A percentile compares a stretch with the other conserved stretches of the same genome.
These are phyloP conservation scores for Nicotiana attenuata DNA, from an alignment of 257 asterid species.

Conservation along the genomic window DNA sequence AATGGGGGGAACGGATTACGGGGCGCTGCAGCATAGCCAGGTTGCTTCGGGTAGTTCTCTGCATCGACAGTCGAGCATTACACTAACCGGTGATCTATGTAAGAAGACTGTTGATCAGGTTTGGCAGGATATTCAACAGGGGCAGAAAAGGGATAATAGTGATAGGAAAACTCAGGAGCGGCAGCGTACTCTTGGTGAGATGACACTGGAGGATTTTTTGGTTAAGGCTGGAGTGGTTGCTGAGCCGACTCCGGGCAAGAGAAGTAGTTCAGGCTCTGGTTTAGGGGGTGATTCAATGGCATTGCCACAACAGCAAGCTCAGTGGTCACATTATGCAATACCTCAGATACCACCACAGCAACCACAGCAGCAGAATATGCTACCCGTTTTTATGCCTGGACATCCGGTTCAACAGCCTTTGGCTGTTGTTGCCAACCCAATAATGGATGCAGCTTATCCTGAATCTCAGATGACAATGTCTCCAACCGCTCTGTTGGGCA, in stretches of 20 bases:
- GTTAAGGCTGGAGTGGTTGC: conserved; percentile 92
- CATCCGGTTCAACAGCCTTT: conserved; percentile 36
- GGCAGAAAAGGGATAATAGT: conserved; percentile 43
- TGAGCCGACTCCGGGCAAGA: conserved; percentile 37
- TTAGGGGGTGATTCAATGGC: conserved; percentile 32
- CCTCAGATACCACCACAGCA: conserved; percentile 35
- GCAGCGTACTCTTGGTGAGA: conserved; percentile 60
- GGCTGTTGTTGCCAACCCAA: conserved; percentile 41
- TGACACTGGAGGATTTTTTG: conserved; percentile 86
- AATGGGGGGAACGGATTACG: conserved; percentile 30
- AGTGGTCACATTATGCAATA: conserved; percentile 59
- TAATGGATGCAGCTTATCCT: conserved; percentile 44
- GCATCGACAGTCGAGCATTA: conserved; percentile 47
- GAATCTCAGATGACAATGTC: conserved; percentile 60
- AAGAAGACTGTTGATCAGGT: conserved; percentile 90
- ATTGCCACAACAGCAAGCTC: conserved; percentile 36
- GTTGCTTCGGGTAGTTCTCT: conserved; percentile 22
- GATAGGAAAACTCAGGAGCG: conserved; percentile 36
- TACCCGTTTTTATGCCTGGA: conserved; percentile 48
- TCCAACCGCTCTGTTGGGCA: conserved; percentile 48
- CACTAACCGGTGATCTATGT: conserved; percentile 63
- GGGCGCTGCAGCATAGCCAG: conserved; percentile 25
- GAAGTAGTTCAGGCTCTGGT: conserved; percentile 22
- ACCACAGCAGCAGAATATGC: conserved; percentile 24
- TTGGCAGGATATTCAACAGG: conserved; percentile 87